Evolutionary conservation across 2,329 filamentous ascomycete genomes (phyloP), one percentile per base, ranked within the genome.

Genomic region (Penicillium psychrosexuale): DNA sequence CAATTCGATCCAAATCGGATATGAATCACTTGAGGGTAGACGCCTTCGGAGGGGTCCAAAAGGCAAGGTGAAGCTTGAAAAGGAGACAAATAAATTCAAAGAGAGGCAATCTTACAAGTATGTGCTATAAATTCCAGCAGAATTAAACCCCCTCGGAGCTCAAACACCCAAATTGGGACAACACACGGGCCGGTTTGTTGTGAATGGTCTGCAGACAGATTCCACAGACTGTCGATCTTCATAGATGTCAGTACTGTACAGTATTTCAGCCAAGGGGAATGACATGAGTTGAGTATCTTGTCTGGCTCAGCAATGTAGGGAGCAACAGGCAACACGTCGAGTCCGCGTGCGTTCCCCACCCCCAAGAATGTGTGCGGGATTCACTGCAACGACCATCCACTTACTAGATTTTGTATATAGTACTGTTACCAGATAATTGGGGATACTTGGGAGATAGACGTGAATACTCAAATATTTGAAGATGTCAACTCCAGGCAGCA

Each of bases 271-370:
- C 33, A 47, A 46, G 38, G 13, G 47, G 24, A 38, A 47, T 34
- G 40, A 27, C 28, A n/a, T 37, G 38, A 27, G 24, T 54, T 36
- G 31, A 38, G 19, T n/a, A 43, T 34, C 22, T 40, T 42, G 52
- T 54, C 43, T 17, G 33, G 49, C n/a, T 38, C 56, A 62, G 57
- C 53, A 65, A 65, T 65, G 62, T 55, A 65, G 62, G 61, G 60
- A 37, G 55, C 38, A 37, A 13, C 28, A 42, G 17, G 46, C 31
- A 53, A 55, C 54, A 34, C 55, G 53, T 52, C 42, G 19, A 50
- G 37, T 11, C 47, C 47, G 36, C 38, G 47, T 47, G 47, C 38
- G 44, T 46, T 33, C 55, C 45, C 61, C 54, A 60, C 61, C 38
- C 40, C 31, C 8, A 51, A 38, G 61, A 64, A 64, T 64, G 62